Base-by-base conservation (phyloP, 371 early-diverging fungal species). In the Haplosporangium sp. region DNA sequence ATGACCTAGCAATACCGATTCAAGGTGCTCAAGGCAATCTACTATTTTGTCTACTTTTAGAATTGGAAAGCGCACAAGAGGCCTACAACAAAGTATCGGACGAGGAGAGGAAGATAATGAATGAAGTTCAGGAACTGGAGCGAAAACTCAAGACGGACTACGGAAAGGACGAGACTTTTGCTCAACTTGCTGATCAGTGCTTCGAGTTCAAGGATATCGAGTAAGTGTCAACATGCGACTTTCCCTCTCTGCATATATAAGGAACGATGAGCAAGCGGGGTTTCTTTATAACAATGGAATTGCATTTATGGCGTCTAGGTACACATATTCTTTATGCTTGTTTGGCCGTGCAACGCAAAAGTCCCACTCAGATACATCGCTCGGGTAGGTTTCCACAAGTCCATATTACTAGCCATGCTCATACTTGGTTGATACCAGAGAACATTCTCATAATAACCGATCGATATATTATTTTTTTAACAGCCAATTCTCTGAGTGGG, bases 291-390 rank as follows among this genome's bases (percentile, higher is more conserved):
- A 11, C 37, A 10, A 36, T 36, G 21, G 12, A 36, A 54, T 36
- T 29, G 12, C 14, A 5, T 11, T 52, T n/a, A 18, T 13, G 8
- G 18, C 36, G 5, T 36, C 40, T 65, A 72, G 72, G 36, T 72
- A 94, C 74, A 90, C 86, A 0, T 96, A 96, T 74, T 89, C 93
- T 37, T 61, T 96, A 6, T 97, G 98, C 82, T 73, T 95, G 54
- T 85, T 93, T 76, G 94, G 90, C 18, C 80, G 72, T 8, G 95
- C 91, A 0, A 66, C 83, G 12, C 98, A 96, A 86, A 91, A 91
- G 59, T 85, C 86, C 38, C 67, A 76, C 8, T 73, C 80, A 6
- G 82, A 84, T 21, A 88, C 90, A 41, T 83, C 84, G 50, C 84
- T 96, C 11, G 97, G 97, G 87, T 91, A 86, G 70, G 53, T 29